Evolutionary conservation across 2,329 filamentous ascomycete species (phyloP).

Genomic region (Botrytis hyacinthi): DNA sequence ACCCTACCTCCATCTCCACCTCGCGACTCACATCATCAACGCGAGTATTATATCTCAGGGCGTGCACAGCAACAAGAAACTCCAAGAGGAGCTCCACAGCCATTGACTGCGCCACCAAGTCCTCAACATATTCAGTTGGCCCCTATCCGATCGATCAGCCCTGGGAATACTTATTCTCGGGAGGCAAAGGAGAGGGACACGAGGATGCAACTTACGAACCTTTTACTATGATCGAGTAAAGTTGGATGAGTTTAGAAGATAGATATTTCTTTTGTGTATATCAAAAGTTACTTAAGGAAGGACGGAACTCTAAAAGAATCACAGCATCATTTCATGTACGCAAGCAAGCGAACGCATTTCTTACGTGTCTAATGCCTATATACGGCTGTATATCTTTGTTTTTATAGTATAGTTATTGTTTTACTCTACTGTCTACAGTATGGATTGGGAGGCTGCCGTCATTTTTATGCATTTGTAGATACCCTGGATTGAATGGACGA

Average conservation of each 20-base stretch:
- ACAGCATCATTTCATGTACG: conserved; percentile 8
- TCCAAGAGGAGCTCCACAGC: conserved; percentile 22
- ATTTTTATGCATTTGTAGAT: conserved; percentile 16
- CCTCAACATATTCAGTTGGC: conserved; percentile 34
- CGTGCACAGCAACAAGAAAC: conserved; percentile 29
- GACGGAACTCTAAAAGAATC: background rate
- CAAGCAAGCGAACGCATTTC: conserved; percentile 6
- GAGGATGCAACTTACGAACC: conserved; percentile 37
- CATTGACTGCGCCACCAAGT: conserved; percentile 36
- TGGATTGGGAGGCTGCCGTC: conserved; percentile 8
- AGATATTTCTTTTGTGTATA: conserved; percentile 11
- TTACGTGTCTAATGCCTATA: conserved; percentile 10
- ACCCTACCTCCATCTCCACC: conserved; percentile 24
- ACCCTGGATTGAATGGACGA: conserved; percentile 13
- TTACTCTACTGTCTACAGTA: conserved; percentile 12
- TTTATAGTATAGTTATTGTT: conserved; percentile 14
- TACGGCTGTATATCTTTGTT: conserved; percentile 7
- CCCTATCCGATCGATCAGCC: conserved; percentile 31
- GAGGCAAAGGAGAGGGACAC: conserved; percentile 33
- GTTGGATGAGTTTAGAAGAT: background rate
- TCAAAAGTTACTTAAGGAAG: conserved; percentile 7
- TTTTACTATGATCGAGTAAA: conserved; percentile 25
- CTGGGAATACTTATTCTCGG: conserved; percentile 22
- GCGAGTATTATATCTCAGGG: conserved; percentile 22
- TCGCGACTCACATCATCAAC: conserved; percentile 13